Base-by-base conservation (phyloP, 306 rosid genomes). In the Abrus pulchellus region DNA sequence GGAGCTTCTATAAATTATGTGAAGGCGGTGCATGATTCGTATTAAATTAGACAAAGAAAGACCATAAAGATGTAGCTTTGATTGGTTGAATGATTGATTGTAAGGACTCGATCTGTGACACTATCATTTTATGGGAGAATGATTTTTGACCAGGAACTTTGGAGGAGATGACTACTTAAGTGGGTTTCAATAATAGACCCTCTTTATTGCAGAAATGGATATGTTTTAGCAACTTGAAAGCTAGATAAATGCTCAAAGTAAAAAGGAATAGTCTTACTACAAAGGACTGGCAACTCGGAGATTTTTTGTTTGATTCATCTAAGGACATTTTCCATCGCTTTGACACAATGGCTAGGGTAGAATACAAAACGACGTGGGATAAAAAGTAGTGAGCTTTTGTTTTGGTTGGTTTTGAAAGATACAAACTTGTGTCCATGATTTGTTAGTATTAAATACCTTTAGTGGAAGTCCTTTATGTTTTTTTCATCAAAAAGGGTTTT, bases 151-250 rank as follows among this genome's bases (percentile, higher is more conserved):
- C 83, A 75, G 32, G 49, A 63, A 11, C 82, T 76, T 82, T 64
- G 66, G 33, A 82, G 78, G 74, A 86, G 72, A 80, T n/a, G 83
- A 75, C 82, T 49, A 75, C 82, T 49, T 81, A 20, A 76, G 74
- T 86, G 86, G 82, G 81, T 66, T 74, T 83, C 91, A 90, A 86
- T 84, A 75, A 90, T 86, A 66, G 86, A 82, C 80, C 40, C 82
- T 76, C 86, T 79, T 76, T 67, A 82, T 82, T 47, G 63, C 82
- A 64, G 2, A 76, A 74, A 61, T 64, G 65, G 84, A 84, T 54
- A 83, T 49, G 82, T 68, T 73, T 75, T 80, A 68, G 76, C 84
- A 78, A 62, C 40, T 79, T 68, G 85, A 80, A 61, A 69, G 75
- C 74, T 59, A 75, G n/a, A 83, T 28, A 81, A 73, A 78, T 77